These are phyloP conservation scores for Fusarium fujikuroi DNA, from an alignment of 2,329 filamentous ascomycete species.

Conservation along the genomic window DNA sequence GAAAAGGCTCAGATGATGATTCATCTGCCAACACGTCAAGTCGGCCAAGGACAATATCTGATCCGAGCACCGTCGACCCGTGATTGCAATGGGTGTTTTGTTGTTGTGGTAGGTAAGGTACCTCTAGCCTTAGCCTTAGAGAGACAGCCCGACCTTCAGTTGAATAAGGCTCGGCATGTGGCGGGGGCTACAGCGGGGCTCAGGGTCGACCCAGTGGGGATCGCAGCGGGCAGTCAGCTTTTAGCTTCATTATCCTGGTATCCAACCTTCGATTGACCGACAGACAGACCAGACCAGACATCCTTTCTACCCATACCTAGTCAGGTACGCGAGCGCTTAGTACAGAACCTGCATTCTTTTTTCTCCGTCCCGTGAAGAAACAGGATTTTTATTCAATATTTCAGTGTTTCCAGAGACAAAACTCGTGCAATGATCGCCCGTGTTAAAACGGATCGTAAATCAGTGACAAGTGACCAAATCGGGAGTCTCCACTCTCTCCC, in stretches of 20 bases:
- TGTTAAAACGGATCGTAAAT: not conserved
- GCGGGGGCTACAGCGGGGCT: conserved; percentile 7
- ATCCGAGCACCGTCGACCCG: conserved; percentile 24
- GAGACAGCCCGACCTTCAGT: not conserved
- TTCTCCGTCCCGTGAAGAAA: not conserved
- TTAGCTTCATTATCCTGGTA: conserved; percentile 6
- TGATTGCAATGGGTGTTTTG: not conserved
- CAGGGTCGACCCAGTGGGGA: conserved; percentile 18
- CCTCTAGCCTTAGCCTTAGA: not conserved
- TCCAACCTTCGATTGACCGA: conserved; percentile 1
- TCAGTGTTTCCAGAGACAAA: not conserved
- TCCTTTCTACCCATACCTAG: not conserved
- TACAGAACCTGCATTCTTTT: not conserved
- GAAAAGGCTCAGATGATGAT: conserved; percentile 2
- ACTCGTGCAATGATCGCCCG: not conserved
- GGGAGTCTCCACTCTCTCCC: conserved; percentile 23
- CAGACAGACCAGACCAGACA: not conserved
- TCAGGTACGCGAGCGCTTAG: conserved; percentile 26
- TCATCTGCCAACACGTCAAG: not conserved
- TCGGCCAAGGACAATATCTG: conserved; percentile 23
- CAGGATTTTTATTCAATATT: not conserved
- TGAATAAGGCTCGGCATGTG: conserved; percentile 19
- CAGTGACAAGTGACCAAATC: not conserved
- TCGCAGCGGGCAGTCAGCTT: conserved; percentile 16
- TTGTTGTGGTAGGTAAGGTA: not conserved